Conservation (phyloP, 805 yeast genomes). For the Ogataea nakhonphanomensis region DNA sequence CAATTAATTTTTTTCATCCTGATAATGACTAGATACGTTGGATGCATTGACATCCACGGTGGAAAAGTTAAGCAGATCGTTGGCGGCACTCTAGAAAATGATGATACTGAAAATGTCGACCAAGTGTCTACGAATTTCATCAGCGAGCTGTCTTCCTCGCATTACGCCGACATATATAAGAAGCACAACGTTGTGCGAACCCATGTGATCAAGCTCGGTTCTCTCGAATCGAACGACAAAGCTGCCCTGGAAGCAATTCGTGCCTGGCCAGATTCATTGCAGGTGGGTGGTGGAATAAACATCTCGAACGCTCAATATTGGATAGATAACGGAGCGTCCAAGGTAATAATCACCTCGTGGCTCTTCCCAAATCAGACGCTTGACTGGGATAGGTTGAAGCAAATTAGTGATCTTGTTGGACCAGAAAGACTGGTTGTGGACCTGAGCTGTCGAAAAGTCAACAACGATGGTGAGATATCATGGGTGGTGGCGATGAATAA, state of each 20-base stretch:
- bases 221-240: constrained; percentile 66
- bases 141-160: constrained; percentile 66
- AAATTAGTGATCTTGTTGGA: constrained; percentile 57
- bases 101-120: constrained; percentile 41
- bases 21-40: constrained; percentile 82
- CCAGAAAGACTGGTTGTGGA: constrained; percentile 74
- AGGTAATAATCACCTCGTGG: constrained; percentile 91
- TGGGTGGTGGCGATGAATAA: constrained; percentile 99
- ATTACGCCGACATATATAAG: constrained; percentile 69
- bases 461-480: constrained; percentile 28
- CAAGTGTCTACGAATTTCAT: constrained; percentile 73
- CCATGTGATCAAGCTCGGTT: constrained; percentile 90
- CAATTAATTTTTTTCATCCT: constrained; percentile 2
- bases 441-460: constrained; percentile 67
- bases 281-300: constrained; percentile 92
- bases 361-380: constrained; percentile 66
- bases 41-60: constrained; percentile 92
- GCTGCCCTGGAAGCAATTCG: constrained; percentile 77
- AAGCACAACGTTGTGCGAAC: constrained; percentile 63
- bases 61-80: constrained; percentile 97
- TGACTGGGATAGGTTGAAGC: constrained; percentile 46
- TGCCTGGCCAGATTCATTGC: constrained; percentile 72
- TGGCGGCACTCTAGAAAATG: constrained; percentile 76
- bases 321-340: constrained; percentile 76
- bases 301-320: constrained; percentile 69